Conservation (phyloP, 192 early-diverging fungal species). For the Coemansia sp. region DNA sequence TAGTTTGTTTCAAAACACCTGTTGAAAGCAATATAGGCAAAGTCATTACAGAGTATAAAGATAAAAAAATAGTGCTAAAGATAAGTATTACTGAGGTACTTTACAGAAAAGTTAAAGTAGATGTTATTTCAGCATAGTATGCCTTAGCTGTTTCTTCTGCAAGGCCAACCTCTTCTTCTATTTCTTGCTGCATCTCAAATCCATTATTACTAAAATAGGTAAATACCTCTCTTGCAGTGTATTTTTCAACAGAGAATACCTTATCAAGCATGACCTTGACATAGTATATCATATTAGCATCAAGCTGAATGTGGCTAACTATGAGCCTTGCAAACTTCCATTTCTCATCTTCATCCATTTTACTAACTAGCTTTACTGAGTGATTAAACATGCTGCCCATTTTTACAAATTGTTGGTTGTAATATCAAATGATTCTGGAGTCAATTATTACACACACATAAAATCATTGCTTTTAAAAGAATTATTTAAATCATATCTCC, state of each 20-base stretch:
- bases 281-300: slow-evolving; percentile 2
- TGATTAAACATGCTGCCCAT: background rate
- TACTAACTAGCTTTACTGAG: background rate
- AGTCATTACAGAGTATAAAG: background rate
- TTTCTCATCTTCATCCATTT: slow-evolving; percentile 3
- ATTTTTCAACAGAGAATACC: background rate
- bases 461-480: slow-evolving; percentile 1
- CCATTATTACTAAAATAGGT: background rate
- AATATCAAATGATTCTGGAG: too few relatives aligned
- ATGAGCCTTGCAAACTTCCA: slow-evolving; percentile 5
- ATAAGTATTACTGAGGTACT: background rate
- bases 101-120: background rate
- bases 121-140: background rate
- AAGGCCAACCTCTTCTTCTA: slow-evolving; percentile 5
- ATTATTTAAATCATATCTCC: background rate
- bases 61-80: background rate
- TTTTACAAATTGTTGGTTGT: background rate
- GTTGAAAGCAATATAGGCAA: background rate
- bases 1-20: too few relatives aligned
- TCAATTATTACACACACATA: too few relatives aligned
- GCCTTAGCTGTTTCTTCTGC: slow-evolving; percentile 4
- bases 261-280: background rate
- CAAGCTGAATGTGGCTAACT: background rate
- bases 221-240: slow-evolving; percentile 3
- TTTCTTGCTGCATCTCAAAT: background rate